Conservation (phyloP, 345 rosid species). For the Hibiscus tridactylites region DNA sequence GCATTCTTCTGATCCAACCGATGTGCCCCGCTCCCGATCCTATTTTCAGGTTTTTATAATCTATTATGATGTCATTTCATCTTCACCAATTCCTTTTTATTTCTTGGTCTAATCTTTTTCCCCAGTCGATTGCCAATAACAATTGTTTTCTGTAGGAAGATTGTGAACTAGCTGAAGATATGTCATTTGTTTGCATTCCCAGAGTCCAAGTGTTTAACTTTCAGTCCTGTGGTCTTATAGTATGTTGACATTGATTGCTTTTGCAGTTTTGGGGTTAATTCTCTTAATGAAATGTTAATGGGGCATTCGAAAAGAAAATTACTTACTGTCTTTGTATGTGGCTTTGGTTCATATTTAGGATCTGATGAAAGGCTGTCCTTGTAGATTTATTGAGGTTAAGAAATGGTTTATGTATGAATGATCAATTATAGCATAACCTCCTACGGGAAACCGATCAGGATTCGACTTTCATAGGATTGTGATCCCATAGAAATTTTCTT, state of each 20-base stretch:
- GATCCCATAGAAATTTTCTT: neutral
- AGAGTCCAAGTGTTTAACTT: no score
- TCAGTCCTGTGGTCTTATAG: no score
- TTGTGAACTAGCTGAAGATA: neutral
- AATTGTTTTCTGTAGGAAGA: neutral
- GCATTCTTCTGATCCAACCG: constrained; percentile 31
- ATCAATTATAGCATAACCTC: no score
- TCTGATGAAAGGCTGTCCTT: neutral
- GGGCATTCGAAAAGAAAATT: neutral
- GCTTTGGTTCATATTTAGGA: neutral
- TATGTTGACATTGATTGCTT: no score
- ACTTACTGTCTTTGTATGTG: neutral
- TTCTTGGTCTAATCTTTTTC: no score
- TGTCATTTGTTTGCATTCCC: neutral
- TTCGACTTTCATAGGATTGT: neutral
- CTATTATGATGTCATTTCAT: constrained; percentile 2
- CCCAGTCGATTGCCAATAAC: neutral
- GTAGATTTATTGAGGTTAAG: neutral
- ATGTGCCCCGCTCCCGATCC: constrained; percentile 46
- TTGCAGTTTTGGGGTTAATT: neutral
- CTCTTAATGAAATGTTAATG: neutral
- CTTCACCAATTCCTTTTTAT: constrained; percentile 2
- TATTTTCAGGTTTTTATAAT: constrained; percentile 52
- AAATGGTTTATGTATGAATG: no score
- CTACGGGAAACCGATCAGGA: no score